A percentile compares a stretch with the other conserved stretches of the same genome.
Evolutionary conservation across 2,329 filamentous ascomycete genomes (phyloP).

Genomic region (Rachicladosporium sp.): DNA sequence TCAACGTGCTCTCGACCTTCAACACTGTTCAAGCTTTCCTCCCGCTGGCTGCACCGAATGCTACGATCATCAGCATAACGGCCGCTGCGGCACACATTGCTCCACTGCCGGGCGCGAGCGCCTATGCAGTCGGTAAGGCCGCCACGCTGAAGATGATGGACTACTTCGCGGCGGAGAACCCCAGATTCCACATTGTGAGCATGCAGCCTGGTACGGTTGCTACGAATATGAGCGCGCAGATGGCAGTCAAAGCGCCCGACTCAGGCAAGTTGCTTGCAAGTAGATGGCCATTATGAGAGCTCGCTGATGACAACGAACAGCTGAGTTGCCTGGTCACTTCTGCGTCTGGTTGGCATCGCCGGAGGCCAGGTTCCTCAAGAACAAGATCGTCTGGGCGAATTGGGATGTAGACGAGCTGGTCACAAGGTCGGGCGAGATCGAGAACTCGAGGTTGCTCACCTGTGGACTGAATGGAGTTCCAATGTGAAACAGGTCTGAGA

Average conservation of each 20-base stretch:
- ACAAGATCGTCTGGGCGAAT: conserved; percentile 25
- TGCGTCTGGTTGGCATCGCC: conserved; percentile 27
- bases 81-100: conserved; percentile 23
- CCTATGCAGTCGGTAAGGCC: conserved; percentile 3
- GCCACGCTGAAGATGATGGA: conserved; percentile 3
- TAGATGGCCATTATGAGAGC: too few species aligned
- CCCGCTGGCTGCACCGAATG: conserved; percentile 15
- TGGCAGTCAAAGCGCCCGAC: conserved; percentile 1
- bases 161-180: conserved; percentile 3
- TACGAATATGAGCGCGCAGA: not conserved
- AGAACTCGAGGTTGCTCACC: too few species aligned
- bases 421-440: not conserved
- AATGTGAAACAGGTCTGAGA: too few species aligned
- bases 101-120: conserved; percentile 8
- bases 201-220: conserved; percentile 2
- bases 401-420: conserved; percentile 33
- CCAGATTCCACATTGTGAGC: conserved; percentile 2
- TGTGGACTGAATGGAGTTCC: too few species aligned
- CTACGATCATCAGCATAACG: conserved; percentile 24
- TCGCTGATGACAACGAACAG: not conserved
- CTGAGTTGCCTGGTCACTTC: conserved; percentile 16
- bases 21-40: conserved; percentile 26
- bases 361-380: conserved; percentile 29
- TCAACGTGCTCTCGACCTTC: conserved; percentile 26
- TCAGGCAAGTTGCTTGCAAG: not conserved